Conservation (phyloP, 495 filamentous ascomycete genomes). For the Poronia punctata region DNA sequence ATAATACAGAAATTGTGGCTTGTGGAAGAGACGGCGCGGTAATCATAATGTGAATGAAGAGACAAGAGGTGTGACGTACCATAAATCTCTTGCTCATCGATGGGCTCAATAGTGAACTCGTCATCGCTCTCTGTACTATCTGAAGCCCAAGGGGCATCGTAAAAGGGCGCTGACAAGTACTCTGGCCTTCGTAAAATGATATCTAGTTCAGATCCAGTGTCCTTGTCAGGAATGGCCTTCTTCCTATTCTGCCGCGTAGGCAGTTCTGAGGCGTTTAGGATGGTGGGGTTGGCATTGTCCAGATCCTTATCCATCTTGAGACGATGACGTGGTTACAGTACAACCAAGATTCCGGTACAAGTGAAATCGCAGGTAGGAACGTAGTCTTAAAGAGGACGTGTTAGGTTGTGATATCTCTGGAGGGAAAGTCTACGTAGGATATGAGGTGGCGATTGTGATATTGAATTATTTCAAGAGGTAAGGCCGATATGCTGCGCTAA, state of each 20-base stretch:
- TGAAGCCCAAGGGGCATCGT: conserved; percentile 12
- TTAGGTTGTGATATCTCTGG: too few relatives aligned
- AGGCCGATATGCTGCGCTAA: too few relatives aligned
- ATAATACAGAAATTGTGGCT: conserved; percentile 2
- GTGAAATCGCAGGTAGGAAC: too few relatives aligned
- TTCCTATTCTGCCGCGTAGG: conserved; percentile 62
- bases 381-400: too few relatives aligned
- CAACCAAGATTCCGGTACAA: too few relatives aligned
- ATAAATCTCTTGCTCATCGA: conserved; percentile 95
- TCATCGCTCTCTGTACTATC: conserved; percentile 40
- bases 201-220: conserved; percentile 29
- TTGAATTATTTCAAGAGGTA: too few relatives aligned
- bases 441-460: too few relatives aligned
- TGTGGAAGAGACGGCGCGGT: neutral
- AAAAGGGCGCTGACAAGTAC: conserved; percentile 22
- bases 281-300: conserved; percentile 84
- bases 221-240: conserved; percentile 22
- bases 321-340: neutral
- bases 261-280: conserved; percentile 82
- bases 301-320: conserved; percentile 39
- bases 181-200: conserved; percentile 25
- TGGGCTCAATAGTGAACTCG: conserved; percentile 63
- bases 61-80: conserved; percentile 46
- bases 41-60: neutral
- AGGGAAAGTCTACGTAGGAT: too few relatives aligned